phyloP scores from a whole-genome alignment of 2,329 filamentous ascomycete species.

The Aspergillus quadrilineatus region DNA sequence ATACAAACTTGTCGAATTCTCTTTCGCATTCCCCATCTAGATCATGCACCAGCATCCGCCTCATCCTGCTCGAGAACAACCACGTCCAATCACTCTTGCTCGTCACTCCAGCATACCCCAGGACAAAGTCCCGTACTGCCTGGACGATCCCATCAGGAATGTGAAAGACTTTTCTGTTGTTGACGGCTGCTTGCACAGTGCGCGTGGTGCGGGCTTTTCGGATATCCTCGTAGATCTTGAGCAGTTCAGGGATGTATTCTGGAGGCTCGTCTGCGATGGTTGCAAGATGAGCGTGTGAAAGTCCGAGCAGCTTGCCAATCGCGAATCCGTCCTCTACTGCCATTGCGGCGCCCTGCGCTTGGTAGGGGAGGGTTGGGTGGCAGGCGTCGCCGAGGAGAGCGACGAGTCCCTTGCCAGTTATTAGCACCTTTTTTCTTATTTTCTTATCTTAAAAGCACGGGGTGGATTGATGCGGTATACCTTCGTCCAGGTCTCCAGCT shows the following conservation, averaged over 20 bases:
- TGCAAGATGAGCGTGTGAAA: conserved; percentile 38
- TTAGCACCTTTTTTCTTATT: too few relatives aligned
- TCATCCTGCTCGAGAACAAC: conserved; percentile 16
- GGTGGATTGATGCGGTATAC: background rate
- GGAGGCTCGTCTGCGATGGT: background rate
- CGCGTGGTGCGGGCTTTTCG: conserved; percentile 20
- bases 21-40: conserved; percentile 14
- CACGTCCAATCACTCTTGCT: conserved; percentile 21
- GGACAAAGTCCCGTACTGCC: conserved; percentile 13
- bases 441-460: too few relatives aligned
- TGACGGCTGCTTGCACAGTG: conserved; percentile 19
- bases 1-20: conserved; percentile 1
- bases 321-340: conserved; percentile 66
- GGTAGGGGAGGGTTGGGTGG: background rate
- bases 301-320: conserved; percentile 54
- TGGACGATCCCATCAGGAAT: conserved; percentile 20
- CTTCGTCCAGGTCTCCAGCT: conserved; percentile 44
- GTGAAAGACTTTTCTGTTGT: conserved; percentile 20
- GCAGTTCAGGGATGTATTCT: background rate
- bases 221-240: conserved; percentile 18
- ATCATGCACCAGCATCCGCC: conserved; percentile 16
- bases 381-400: conserved; percentile 15
- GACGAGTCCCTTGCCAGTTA: conserved; percentile 5
- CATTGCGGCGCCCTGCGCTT: conserved; percentile 61
- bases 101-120: conserved; percentile 18